A percentile compares a stretch with the other conserved stretches of the same genome.
phyloP scores from a whole-genome alignment of 768 basidiomycete species.

The Hygrophorus pudorinus region DNA sequence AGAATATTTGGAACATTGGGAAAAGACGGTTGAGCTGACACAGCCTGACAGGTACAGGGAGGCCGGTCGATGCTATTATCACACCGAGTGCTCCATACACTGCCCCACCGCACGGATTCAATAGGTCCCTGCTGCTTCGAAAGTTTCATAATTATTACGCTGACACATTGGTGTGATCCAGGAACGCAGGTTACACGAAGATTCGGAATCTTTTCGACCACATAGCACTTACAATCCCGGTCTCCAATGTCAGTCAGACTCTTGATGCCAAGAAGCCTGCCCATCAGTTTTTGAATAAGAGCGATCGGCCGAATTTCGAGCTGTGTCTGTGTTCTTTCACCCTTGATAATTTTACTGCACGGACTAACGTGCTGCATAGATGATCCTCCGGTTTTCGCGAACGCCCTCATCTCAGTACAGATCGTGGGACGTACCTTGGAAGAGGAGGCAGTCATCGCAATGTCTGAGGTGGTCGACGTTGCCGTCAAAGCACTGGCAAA shows the following conservation, averaged over 20 bases:
- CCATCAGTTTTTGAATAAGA: conserved; percentile 34
- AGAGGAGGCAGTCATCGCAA: conserved; percentile 64
- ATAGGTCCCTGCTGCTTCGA: conserved; percentile 23
- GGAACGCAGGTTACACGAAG: conserved; percentile 44
- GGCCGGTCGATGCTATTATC: conserved; percentile 72
- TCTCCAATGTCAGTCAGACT: conserved; percentile 44
- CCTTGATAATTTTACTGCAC: not conserved
- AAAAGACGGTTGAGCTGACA: conserved; percentile 29
- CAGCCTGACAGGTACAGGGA: conserved; percentile 64
- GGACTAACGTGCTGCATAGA: conserved; percentile 29
- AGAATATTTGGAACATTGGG: conserved; percentile 55
- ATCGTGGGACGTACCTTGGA: conserved; percentile 60
- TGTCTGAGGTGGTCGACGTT: conserved; percentile 55
- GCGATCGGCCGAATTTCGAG: conserved; percentile 41
- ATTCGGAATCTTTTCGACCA: conserved; percentile 67
- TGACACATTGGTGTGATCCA: conserved; percentile 15
- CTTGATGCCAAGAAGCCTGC: conserved; percentile 39
- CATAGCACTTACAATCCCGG: conserved; percentile 50
- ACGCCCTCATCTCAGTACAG: conserved; percentile 57
- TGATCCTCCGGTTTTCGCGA: conserved; percentile 41
- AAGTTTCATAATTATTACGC: not conserved
- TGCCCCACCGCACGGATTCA: conserved; percentile 55
- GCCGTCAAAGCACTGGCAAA: conserved; percentile 28
- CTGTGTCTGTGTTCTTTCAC: conserved; percentile 33
- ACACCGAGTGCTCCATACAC: conserved; percentile 48